phyloP scores from a whole-genome alignment of 2,329 filamentous ascomycete genomes.

The Magnaporthiopsis rhizophila region DNA sequence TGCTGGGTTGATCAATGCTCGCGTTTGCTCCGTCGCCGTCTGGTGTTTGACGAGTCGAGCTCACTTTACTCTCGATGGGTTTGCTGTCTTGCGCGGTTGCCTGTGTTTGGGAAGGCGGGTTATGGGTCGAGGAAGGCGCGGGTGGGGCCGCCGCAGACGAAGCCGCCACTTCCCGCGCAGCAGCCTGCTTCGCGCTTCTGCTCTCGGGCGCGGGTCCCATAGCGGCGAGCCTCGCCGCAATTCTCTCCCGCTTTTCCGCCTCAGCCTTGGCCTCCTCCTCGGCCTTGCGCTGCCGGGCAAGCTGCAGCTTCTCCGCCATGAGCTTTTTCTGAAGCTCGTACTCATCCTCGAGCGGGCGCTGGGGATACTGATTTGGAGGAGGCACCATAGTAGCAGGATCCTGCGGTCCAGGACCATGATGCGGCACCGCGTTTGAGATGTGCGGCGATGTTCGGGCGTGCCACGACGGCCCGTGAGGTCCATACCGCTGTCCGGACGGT shows the following conservation, averaged over 20 bases:
- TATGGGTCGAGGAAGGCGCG: conserved; percentile 12
- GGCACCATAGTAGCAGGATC: conserved; percentile 13
- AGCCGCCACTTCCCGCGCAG: conserved; percentile 30
- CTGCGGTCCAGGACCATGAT: conserved; percentile 17
- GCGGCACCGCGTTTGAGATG: conserved; percentile 1
- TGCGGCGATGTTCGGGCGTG: conserved; percentile 21
- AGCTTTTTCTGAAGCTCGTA: conserved; percentile 59
- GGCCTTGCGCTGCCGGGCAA: conserved; percentile 58
- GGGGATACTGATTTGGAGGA: conserved; percentile 11
- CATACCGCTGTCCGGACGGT: conserved; percentile 27
- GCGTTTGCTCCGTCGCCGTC: neutral
- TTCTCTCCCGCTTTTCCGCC: conserved; percentile 61
- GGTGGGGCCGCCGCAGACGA: conserved; percentile 19
- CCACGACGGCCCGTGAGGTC: conserved; percentile 33
- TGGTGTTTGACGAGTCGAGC: neutral
- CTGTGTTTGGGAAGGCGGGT: conserved; percentile 4
- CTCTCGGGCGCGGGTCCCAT: conserved; percentile 58
- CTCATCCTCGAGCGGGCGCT: conserved; percentile 38
- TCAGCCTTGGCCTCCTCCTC: conserved; percentile 67
- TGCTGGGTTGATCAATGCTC: neutral
- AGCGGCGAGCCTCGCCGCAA: conserved; percentile 63
- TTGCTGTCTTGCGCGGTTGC: neutral
- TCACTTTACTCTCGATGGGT: neutral
- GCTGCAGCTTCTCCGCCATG: conserved; percentile 64
- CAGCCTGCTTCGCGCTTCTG: conserved; percentile 47